A percentile compares a stretch with the other conserved stretches of the same genome.
Evolutionary conservation across 805 yeast species (phyloP).

Genomic region (Wickerhamiella brachini): DNA sequence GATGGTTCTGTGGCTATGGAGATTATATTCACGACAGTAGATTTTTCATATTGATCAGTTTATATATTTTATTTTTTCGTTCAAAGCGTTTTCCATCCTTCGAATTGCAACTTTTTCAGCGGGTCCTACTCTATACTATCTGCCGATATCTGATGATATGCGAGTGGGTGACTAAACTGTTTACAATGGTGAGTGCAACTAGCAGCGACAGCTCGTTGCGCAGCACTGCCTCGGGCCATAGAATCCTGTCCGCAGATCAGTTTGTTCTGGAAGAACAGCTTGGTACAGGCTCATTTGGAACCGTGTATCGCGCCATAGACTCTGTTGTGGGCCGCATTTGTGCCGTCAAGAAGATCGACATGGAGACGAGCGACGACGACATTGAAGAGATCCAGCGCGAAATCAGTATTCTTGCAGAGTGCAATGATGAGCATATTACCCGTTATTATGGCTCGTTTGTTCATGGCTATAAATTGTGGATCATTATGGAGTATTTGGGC

Average conservation of each 20-base stretch:
- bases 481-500: constrained; percentile 66
- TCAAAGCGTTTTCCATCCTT: too few species aligned
- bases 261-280: constrained; percentile 40
- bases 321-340: constrained; percentile 24
- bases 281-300: constrained; percentile 71
- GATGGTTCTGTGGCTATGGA: neutral
- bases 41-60: too few species aligned
- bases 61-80: too few species aligned
- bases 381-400: constrained; percentile 61
- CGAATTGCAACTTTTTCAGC: too few species aligned
- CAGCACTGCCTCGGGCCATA: neutral
- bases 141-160: too few species aligned
- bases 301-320: constrained; percentile 52
- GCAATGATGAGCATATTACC: constrained; percentile 50
- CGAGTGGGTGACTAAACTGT: neutral
- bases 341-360: constrained; percentile 38
- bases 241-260: constrained; percentile 26
- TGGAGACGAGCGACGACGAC: constrained; percentile 54
- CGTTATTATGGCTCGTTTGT: constrained; percentile 60
- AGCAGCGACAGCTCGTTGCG: neutral
- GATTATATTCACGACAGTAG: too few species aligned
- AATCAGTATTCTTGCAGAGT: constrained; percentile 53
- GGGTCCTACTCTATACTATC: too few species aligned
- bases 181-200: neutral
- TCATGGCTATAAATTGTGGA: constrained; percentile 58